Base-by-base conservation (phyloP, 2,329 filamentous ascomycete species). In the Xylaria digitata region DNA sequence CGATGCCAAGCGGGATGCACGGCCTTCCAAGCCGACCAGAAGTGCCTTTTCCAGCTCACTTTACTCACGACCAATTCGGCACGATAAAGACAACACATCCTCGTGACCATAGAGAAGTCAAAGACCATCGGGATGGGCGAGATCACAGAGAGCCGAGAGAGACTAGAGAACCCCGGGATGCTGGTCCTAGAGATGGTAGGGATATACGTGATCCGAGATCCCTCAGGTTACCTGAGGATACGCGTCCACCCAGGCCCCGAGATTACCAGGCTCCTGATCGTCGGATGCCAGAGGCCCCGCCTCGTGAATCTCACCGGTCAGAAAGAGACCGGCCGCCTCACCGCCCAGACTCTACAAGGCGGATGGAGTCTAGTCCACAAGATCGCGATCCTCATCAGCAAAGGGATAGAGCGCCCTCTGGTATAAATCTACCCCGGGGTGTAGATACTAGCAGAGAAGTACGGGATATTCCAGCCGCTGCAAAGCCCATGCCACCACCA, bases 1-100 rank as follows among this genome's bases (percentile, higher is more conserved):
- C 76, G 63, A 70, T 58, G 66, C 63, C 65, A n/a, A 19, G 68
- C 54, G 68, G 62, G 8, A 72, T 78, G 32, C 82, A 82, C 69
- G 77, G 77, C 17, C 78, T 90, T 6, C 89, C 89, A 1, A 87
- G 79, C 61, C 82, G 87, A 61, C 88, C 88, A 17, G 87, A 90
- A 69, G 82, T 87, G 11, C 86, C 86, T 7, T 83, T 86, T 52
- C 83, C 83, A 0, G 81, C 81, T 2, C 82, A 83, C 67, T 82
- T 81, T 61, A 78, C 78, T 9, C 79, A 83, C 26, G 84, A 85
- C 57, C 80, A 84, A 40, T 84, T 81, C 65, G 76, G 75, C 11
- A 82, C 81, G 63, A 75, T 79, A 19, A 80, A 82, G 17, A 70
- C 75, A 68, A 56, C 70, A n/a, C 78, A 77, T 63, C 21, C 72